phyloP scores from a whole-genome alignment of 345 rosid species.

The Boechera stricta region DNA sequence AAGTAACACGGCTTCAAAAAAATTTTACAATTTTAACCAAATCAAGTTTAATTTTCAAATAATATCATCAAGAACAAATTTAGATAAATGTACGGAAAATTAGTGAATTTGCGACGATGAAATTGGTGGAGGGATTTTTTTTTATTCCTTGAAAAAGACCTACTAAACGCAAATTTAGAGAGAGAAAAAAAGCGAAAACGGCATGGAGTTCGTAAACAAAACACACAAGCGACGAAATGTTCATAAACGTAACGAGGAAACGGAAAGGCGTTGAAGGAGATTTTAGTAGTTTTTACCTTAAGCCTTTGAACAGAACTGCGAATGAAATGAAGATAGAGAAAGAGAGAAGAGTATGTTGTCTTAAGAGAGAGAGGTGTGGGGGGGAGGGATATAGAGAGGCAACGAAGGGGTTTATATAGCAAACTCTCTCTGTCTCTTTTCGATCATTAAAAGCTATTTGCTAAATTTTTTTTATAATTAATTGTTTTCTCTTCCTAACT shows the following conservation, averaged over 20 bases:
- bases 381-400: constrained; percentile 43
- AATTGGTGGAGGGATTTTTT: neutral
- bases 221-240: constrained; percentile 25
- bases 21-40: neutral
- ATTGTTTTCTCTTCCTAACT: constrained; percentile 24
- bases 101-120: neutral
- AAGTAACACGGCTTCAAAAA: neutral
- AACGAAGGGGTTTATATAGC: constrained; percentile 37
- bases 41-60: neutral
- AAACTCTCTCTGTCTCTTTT: constrained; percentile 41
- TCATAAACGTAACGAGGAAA: constrained; percentile 1
- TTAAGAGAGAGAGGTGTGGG: constrained; percentile 33
- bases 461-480: neutral
- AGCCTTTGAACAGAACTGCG: constrained; percentile 1
- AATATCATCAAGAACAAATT: neutral
- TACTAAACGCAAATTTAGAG: neutral
- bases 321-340: constrained; percentile 8
- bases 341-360: constrained; percentile 9
- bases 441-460: constrained; percentile 44
- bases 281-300: constrained; percentile 20
- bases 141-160: neutral
- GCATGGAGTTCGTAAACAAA: constrained; percentile 22
- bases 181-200: neutral
- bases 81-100: neutral
- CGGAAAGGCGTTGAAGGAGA: constrained; percentile 15